phyloP scores from a whole-genome alignment of 371 early-diverging fungal species.

The Coemansia sp. region DNA sequence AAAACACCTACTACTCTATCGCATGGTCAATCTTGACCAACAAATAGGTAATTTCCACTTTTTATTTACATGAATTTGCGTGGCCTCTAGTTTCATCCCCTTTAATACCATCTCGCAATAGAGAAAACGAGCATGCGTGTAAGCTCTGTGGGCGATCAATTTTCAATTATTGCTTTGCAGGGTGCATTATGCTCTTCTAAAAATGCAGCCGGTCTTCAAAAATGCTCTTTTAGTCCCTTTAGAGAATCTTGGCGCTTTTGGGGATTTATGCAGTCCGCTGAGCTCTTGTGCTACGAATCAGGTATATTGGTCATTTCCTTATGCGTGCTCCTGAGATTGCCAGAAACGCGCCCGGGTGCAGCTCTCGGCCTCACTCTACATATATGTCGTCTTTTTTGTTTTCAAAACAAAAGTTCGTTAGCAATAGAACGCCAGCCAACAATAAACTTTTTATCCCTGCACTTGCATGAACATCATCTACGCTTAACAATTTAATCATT shows the following conservation, averaged over 20 bases:
- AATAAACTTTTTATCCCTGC: no score
- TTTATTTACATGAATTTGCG: not conserved
- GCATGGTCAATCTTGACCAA: slow-evolving; percentile 2
- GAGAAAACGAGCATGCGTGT: not conserved
- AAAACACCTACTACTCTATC: not conserved
- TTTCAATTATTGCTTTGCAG: not conserved
- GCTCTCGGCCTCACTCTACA: no score
- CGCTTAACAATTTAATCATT: no score
- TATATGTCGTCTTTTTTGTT: no score
- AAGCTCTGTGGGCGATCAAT: not conserved
- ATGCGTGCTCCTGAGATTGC: no score
- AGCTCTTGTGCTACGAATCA: no score
- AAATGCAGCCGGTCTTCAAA: not conserved
- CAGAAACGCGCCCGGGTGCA: no score
- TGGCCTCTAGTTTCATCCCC: not conserved
- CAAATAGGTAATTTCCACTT: not conserved
- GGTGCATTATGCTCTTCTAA: not conserved
- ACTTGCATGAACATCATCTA: no score
- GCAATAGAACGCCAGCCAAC: no score
- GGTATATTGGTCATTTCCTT: no score
- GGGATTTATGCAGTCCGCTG: no score
- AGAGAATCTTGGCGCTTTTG: not conserved
- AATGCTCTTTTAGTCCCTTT: not conserved
- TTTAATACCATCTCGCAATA: not conserved
- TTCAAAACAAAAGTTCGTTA: no score